Evolutionary conservation across 306 rosid genomes (phyloP), one percentile per base, ranked within the genome.

Genomic region (Rosa lucieae): DNA sequence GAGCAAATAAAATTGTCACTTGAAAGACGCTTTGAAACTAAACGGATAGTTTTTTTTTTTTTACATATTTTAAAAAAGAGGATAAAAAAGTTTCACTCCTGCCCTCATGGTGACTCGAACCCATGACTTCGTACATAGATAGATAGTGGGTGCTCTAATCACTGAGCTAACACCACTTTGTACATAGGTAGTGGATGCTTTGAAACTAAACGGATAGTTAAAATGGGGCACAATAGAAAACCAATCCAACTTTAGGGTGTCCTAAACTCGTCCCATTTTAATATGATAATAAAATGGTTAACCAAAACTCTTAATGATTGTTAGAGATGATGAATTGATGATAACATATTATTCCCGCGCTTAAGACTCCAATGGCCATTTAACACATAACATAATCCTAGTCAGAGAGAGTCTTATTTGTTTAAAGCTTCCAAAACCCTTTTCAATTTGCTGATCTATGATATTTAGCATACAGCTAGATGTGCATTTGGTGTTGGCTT

Each of bases 401-500:
- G 1, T 75, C 26, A 9, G 5, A 59, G 39, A 59, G 10, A n/a
- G n/a, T 44, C 14, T 37, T 43, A 5, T 75, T 23, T 53, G 35
- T 55, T 53, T 73, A 58, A 74, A 58, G 51, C 53, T 52, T 74
- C 48, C 67, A 52, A 55, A 52, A 48, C 10, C 32, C 35, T 39
- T 73, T 10, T 53, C 35, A 37, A 51, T 17, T 42, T 11, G 23
- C 17, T 10, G 7, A 1, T 58, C 65, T 59, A 20, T 39, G n/a
- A 10, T 13, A 23, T 8, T 6, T 42, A 59, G 48, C 15, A 44
- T 29, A 75, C 71, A 75, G 59, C 62, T 46, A 73, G 72, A 67
- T 44, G 70, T 29, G 68, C 49, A 35, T 8, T 44, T 35, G 72
- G 71, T 47, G 71, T 71, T 56, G 77, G 72, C 46, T 58, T 71